Base-by-base conservation (phyloP, 129 eudicot genomes). In the Lonicera japonica region DNA sequence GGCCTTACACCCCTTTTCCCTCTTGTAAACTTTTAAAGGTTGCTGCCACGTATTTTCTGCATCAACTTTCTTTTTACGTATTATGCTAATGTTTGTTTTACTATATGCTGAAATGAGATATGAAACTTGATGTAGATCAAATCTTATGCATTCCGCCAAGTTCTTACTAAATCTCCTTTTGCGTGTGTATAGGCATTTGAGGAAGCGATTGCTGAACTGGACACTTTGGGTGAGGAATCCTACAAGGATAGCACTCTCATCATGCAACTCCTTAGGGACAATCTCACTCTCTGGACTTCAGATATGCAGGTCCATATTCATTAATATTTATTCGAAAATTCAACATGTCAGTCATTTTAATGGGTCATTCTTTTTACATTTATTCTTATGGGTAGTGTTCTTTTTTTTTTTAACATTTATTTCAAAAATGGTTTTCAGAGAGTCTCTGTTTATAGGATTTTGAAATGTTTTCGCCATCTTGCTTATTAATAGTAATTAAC, bases 201-300 rank as follows among this genome's bases (percentile, higher is more conserved):
- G 54, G 72, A 67, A 43, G 72, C 72, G 23, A 67, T 67, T 67
- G 61, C 72, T 67, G 72, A 67, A 40, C 64, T 67, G 25, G 72
- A 67, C 51, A 34, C 72, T 15, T 67, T 67, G 72, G 72, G 72
- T 25, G 72, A 67, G 56, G 72, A 67, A 55, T 67, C 72, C 11
- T 67, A 67, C 72, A 67, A 67, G 63, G 72, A 67, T 25, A 67
- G 72, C 55, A 67, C 72, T 24, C 72, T 67, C 25, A 67, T 67
- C 61, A 67, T 67, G 72, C 72, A 67, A 43, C 72, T 67, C 16
- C 54, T 67, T 46, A 67, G 72, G 72, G 72, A 67, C 56, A 67
- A 66, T 54, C 70, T 66, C 62, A 66, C 70, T 21, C 70, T 66
- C 38, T 66, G 70, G 70, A 66, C 70, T 56, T 67, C 72, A 54